Evolutionary conservation across 1,139 yeast genomes (phyloP), one percentile per base, ranked within the genome.

Genomic region (Williopsis jadinii): DNA sequence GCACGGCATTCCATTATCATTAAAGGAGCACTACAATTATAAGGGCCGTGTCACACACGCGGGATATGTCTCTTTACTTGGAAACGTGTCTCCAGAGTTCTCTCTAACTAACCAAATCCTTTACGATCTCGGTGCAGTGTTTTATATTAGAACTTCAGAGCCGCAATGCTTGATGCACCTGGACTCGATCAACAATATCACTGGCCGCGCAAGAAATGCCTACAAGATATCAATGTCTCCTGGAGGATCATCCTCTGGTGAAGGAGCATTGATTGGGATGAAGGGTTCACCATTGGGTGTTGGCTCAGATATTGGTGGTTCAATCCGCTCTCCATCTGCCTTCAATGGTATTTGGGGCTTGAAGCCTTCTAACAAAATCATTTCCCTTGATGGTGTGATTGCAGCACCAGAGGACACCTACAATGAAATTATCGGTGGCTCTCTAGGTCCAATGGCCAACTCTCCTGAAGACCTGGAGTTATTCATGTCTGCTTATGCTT

Each of bases 221-320:
- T 59, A 61, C 53, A 77, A 78, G 51, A 65, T 77, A 4, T 58
- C 69, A 11, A 58, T 76, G 44, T 70, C 79, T 13, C 69, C 80
- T 5, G 84, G 84, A 47, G 94, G 94, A 10, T 80, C 87, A 0
- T 80, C 87, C 2, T 80, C 85, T 30, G 94, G 94, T 51, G 92
- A 83, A 60, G 88, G 90, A 50, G 75, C 88, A 0, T 59, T 79
- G 50, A 76, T 79, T 36, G 77, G 74, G 1, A 74, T 79, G 61
- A 81, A 78, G 37, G 87, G 81, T 10, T 75, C 85, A 28, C 68
- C 76, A 2, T 48, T 82, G 34, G 90, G 90, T 36, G 69, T 83
- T 43, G 92, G 92, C 14, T 73, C 84, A 34, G 94, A 84, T 60
- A 82, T 84, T 51, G 94, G 92, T 46, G 94, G 92, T 1, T 77